A percentile compares a stretch with the other conserved stretches of the same genome.
Evolutionary conservation across 1,284 basidiomycete genomes (phyloP).

Genomic region (Meira miltonrushii): DNA sequence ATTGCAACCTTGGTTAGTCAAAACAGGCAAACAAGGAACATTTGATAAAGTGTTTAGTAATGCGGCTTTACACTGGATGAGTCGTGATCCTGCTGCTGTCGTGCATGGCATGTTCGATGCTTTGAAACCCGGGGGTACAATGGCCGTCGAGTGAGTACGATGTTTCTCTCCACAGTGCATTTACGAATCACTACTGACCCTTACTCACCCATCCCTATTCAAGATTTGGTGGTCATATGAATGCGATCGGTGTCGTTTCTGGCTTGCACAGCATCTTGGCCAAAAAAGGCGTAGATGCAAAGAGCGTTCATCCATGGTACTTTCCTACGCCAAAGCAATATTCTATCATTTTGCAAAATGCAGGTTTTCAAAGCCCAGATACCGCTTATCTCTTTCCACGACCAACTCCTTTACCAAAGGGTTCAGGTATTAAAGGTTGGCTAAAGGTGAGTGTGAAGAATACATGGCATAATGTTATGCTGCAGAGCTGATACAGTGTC

Average conservation of each 20-base stretch:
- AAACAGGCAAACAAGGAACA: background rate
- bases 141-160: constrained; percentile 12
- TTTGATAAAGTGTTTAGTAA: constrained; percentile 19
- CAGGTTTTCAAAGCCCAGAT: constrained; percentile 6
- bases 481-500: background rate
- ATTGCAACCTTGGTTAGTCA: background rate
- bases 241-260: constrained; percentile 14
- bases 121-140: constrained; percentile 7
- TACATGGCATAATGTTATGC: too few relatives aligned
- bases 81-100: constrained; percentile 7
- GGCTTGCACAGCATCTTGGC: constrained; percentile 10
- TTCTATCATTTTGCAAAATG: constrained; percentile 7
- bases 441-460: constrained; percentile 6
- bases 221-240: constrained; percentile 15
- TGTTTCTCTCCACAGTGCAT: too few relatives aligned
- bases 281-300: constrained; percentile 11
- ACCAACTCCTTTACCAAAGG: constrained; percentile 13
- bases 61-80: constrained; percentile 18
- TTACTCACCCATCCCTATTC: background rate
- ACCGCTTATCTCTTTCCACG: constrained; percentile 12
- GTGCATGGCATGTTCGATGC: constrained; percentile 13
- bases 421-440: constrained; percentile 11
- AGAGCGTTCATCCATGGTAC: constrained; percentile 19
- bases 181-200: background rate
- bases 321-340: constrained; percentile 17